Base-by-base conservation (phyloP, 2,329 filamentous ascomycete genomes). In the Acarospora socialis region DNA sequence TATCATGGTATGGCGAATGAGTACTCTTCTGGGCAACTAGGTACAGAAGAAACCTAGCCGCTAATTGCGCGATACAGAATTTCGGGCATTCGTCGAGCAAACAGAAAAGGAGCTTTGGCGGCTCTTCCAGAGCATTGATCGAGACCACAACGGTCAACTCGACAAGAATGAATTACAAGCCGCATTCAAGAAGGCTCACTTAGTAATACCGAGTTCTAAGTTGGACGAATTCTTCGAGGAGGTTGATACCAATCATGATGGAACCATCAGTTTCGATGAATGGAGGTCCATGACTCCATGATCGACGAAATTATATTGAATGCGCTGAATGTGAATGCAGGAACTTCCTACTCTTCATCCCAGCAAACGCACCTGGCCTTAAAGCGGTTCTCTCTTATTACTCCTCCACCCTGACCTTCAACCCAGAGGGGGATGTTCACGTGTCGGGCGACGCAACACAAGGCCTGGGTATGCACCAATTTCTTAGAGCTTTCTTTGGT, bases 311-410 rank as follows among this genome's bases (percentile, higher is more conserved):
- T 13, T 8, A 3, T 38, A 28, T 19, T 31, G 21, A 34, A 13
- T 26, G 8, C n/a, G 28, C 36, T 46, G 28, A 46, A 24, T 13
- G 28, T 14, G n/a, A n/a, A n/a, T 12, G 8, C 50, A 92, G 84
- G 55, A 79, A 95, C 57, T 98, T 95, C 55, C 68, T 95, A 16
- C 72, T 95, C 26, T 95, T 95, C 57, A 79, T 95, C 38, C 73
- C 66, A 50, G 68, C 76, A 41, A 64, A 73, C 43, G 67, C 69
- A 35, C 73, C 79, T 15, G 77, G 79, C 42, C 68, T 98, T 26
- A 74, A 77, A 50, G 76, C 81, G 32, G 80, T 94, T 34, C 65
- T 94, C 46, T 86, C 82, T 31, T 95, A 92, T 59, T 98, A 93
- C 57, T 77, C 81, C 36, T 79, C 83, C 29, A 81, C 87, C 45